A percentile compares a stretch with the other conserved stretches of the same genome.
Evolutionary conservation across 805 yeast genomes (phyloP).

Genomic region (Yamadazyma ubonensis): DNA sequence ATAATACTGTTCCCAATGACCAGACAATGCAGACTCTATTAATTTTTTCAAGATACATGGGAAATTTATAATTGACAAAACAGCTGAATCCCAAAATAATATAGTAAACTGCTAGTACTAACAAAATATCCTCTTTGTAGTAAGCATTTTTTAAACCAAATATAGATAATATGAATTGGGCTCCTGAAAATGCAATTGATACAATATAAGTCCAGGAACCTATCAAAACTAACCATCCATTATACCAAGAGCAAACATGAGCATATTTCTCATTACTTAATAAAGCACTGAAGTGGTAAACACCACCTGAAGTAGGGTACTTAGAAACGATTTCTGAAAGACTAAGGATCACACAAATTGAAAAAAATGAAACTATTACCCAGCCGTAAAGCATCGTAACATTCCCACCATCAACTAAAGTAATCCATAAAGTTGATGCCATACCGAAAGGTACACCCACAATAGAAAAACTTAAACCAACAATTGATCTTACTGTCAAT

Average conservation of each 20-base stretch:
- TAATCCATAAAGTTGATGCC: slow-evolving; percentile 69
- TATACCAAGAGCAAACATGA: slow-evolving; percentile 66
- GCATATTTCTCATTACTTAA: slow-evolving; percentile 59
- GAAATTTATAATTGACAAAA: slow-evolving; percentile 59
- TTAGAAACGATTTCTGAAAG: slow-evolving; percentile 76
- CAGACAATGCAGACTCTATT: slow-evolving; percentile 71
- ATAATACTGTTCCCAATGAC: slow-evolving; percentile 68
- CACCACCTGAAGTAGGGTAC: slow-evolving; percentile 74
- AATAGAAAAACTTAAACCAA: slow-evolving; percentile 75
- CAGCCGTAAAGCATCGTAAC: slow-evolving; percentile 77
- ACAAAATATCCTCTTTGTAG: slow-evolving; percentile 54
- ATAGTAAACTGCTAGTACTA: slow-evolving; percentile 58
- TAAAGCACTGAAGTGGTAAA: slow-evolving; percentile 75
- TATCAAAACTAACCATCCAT: slow-evolving; percentile 71
- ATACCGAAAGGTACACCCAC: slow-evolving; percentile 84
- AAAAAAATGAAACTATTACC: slow-evolving; percentile 61
- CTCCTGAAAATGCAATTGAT: slow-evolving; percentile 71
- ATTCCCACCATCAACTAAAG: slow-evolving; percentile 74
- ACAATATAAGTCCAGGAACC: slow-evolving; percentile 81
- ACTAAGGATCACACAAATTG: slow-evolving; percentile 65
- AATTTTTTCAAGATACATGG: slow-evolving; percentile 59
- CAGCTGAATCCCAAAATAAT: slow-evolving; percentile 58
- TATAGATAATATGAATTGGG: slow-evolving; percentile 68
- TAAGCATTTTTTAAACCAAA: slow-evolving; percentile 60
- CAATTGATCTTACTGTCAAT: slow-evolving; percentile 64